Percentiles rank a stretch among this genome's conserved stretches.
Evolutionary conservation across 2,329 filamentous ascomycete species (phyloP).

Genomic region (Ceratocystis alfenasii): DNA sequence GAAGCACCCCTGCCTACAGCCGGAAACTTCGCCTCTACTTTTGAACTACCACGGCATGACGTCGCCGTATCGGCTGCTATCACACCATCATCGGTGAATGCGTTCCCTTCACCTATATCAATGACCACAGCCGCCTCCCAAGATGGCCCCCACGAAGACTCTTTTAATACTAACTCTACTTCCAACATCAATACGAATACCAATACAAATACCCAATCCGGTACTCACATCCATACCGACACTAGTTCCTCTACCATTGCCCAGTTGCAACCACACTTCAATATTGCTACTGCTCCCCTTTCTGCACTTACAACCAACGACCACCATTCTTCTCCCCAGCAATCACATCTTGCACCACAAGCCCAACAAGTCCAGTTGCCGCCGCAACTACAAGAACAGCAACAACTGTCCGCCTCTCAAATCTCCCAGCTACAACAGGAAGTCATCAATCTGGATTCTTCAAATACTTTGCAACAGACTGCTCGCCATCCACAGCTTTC

Average conservation of each 20-base stretch:
- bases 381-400: not conserved
- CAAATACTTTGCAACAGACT: not conserved
- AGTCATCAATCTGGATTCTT: conserved; percentile 15
- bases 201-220: no score
- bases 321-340: not conserved
- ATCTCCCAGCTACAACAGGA: not conserved
- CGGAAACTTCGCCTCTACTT: conserved; percentile 5
- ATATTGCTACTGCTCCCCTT: not conserved
- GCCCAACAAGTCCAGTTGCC: not conserved
- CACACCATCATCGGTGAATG: conserved; percentile 7
- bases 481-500: conserved; percentile 2
- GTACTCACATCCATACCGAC: no score
- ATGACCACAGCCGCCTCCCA: conserved; percentile 16
- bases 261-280: conserved; percentile 16
- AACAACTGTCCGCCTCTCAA: conserved; percentile 5
- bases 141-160: conserved; percentile 6
- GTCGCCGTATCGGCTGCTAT: conserved; percentile 13
- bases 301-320: not conserved
- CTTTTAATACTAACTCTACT: not conserved
- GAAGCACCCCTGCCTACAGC: conserved; percentile 8
- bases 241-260: conserved; percentile 1
- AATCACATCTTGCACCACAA: not conserved
- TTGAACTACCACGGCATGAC: conserved; percentile 17
- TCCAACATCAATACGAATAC: no score
- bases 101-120: conserved; percentile 21